Conservation (phyloP, 257 asterid species). For the Nicotiana knightiana region DNA sequence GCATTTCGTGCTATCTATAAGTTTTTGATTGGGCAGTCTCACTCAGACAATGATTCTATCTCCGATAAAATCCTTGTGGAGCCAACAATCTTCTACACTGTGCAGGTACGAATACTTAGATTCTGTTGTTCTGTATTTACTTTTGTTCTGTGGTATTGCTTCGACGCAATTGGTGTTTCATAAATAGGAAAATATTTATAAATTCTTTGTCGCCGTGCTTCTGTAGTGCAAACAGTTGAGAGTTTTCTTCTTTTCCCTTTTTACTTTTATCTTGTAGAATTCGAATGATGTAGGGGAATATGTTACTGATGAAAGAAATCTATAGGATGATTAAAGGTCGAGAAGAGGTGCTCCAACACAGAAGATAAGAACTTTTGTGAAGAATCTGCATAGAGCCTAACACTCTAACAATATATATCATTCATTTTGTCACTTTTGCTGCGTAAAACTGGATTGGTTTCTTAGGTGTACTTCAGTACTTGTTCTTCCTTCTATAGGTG, state of each 20-base stretch:
- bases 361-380: conserved; percentile 1
- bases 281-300: not conserved
- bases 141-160: not conserved
- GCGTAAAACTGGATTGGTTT: not conserved
- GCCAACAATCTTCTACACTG: conserved; percentile 41
- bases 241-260: not conserved
- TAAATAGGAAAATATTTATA: not conserved
- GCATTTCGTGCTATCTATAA: conserved; percentile 80
- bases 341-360: not conserved
- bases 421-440: not conserved
- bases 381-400: not conserved
- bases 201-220: not conserved
- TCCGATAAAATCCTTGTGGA: conserved; percentile 29
- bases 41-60: conserved; percentile 36
- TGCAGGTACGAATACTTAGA: conserved; percentile 50
- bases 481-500: not conserved
- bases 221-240: not conserved
- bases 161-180: not conserved
- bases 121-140: conserved; percentile 2
- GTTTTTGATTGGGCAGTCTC: conserved; percentile 64
- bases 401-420: not conserved
- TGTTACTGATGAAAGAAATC: not conserved
- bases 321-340: not conserved
- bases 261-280: not conserved
- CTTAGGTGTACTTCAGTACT: not conserved